phyloP scores from a whole-genome alignment of 805 yeast species.

The Spathaspora girioi region DNA sequence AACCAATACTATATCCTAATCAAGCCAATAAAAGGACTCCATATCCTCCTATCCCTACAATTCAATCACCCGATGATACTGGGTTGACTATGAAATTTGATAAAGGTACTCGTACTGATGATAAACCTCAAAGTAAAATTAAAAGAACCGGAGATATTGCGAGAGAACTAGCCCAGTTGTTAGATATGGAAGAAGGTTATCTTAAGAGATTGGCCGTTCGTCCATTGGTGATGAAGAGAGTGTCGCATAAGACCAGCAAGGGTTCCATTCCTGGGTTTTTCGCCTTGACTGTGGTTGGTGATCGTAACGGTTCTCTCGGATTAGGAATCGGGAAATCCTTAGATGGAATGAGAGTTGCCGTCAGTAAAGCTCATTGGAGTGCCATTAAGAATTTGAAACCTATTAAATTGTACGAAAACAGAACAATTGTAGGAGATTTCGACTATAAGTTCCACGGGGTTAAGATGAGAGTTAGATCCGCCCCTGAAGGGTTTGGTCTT shows the following conservation, averaged over 20 bases:
- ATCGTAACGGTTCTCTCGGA: constrained; percentile 89
- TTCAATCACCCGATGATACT: constrained; percentile 49
- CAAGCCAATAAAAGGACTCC: constrained; percentile 49
- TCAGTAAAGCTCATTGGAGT: constrained; percentile 84
- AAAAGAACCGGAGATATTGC: constrained; percentile 35
- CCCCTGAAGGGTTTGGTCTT: constrained; percentile 91
- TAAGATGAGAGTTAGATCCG: constrained; percentile 72
- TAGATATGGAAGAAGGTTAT: constrained; percentile 63
- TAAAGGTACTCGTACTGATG: constrained; percentile 9
- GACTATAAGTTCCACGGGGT: constrained; percentile 86
- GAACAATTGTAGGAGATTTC: constrained; percentile 85
- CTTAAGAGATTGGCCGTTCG: constrained; percentile 59
- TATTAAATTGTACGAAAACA: constrained; percentile 83
- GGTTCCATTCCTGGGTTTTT: constrained; percentile 84
- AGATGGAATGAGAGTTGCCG: constrained; percentile 69
- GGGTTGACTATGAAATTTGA: constrained; percentile 36
- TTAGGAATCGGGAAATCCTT: constrained; percentile 92
- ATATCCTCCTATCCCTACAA: constrained; percentile 54
- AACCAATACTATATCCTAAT: constrained; percentile 47
- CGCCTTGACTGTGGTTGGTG: constrained; percentile 87
- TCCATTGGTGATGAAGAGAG: constrained; percentile 72
- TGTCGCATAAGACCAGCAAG: constrained; percentile 86
- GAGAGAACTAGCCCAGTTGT: constrained; percentile 53
- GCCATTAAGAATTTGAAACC: constrained; percentile 82
- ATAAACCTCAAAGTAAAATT: constrained; percentile 7